Base-by-base conservation (phyloP, 192 early-diverging fungal species). In the Gaertneriomyces semiglobifer region DNA sequence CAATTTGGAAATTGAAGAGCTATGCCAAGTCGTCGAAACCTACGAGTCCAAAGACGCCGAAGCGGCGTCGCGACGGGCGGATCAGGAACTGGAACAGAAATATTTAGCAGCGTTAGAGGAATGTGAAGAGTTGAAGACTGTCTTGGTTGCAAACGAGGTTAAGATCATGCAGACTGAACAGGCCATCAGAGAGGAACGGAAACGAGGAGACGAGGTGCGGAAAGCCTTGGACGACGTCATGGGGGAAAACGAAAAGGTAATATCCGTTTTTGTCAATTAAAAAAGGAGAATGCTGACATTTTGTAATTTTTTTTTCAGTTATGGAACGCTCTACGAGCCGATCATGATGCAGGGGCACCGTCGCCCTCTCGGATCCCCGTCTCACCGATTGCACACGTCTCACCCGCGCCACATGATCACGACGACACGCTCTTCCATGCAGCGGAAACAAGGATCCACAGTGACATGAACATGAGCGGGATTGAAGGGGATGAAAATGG, bases 211-310 rank as follows among this genome's bases (percentile, higher is more conserved):
- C 4, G 55, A 57, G 39, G 12, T 57, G 55, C 14, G 33, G 19
- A 39, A 14, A 39, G 55, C 55, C 5, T 57, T 57, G 55, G 19
- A 57, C 18, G 38, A 16, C 12, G 33, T 39, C 0, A 38, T 57
- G 12, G 16, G 14, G 55, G 55, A 57, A 8, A 57, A 57, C 39
- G 55, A 57, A 39, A 14, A 16, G 55, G 55, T 57, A 57, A 57
- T 38, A 8, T n/a, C 12, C 48, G 47, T 10, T 10, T 48, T 48
- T 48, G 8, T n/a, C n/a, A 10, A n/a, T 48, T 48, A 10, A 10
- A 48, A 8, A n/a, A 48, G 8, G 47, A n/a, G 8, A 10, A 8
- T 48, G 8, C n/a, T 48, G 47, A 48, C 47, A 48, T 48, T 48
- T 48, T 48, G 47, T n/a, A 10, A 10, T 48, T 48, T 48, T 8